Conservation (phyloP, 2,329 filamentous ascomycete species). For the Truncatella angustata region DNA sequence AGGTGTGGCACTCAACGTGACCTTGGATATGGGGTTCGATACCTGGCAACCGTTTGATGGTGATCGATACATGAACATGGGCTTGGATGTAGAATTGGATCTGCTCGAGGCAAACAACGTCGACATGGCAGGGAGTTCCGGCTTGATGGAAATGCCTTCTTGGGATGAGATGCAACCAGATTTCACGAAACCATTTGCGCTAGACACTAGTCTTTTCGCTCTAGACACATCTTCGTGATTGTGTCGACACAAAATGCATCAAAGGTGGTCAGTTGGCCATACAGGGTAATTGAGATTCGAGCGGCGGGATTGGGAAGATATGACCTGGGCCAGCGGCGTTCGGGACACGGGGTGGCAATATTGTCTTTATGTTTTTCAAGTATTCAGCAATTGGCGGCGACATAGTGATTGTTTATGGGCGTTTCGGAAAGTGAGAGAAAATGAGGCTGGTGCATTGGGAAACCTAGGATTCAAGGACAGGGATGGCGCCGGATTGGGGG, state of each 20-base stretch:
- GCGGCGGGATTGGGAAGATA: no score
- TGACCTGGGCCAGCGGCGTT: no score
- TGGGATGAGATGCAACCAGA: slow-evolving; percentile 52
- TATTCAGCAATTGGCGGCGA: no score
- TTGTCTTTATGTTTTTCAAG: no score
- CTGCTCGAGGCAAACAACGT: slow-evolving; percentile 17
- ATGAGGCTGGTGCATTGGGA: no score
- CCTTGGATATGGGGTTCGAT: slow-evolving; percentile 34
- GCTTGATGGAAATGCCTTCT: slow-evolving; percentile 24
- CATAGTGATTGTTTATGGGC: no score
- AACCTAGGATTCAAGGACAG: no score
- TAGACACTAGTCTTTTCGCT: slow-evolving; percentile 46
- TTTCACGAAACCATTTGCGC: slow-evolving; percentile 51
- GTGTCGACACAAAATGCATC: neutral
- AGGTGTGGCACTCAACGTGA: slow-evolving; percentile 49
- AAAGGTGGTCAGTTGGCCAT: neutral
- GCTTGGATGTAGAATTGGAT: slow-evolving; percentile 31
- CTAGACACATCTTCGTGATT: slow-evolving; percentile 29
- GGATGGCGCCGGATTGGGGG: no score
- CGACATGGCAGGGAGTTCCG: slow-evolving; percentile 22
- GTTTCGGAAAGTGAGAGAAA: no score
- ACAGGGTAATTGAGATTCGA: neutral
- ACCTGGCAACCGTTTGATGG: slow-evolving; percentile 50
- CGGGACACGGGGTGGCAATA: no score
- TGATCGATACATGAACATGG: slow-evolving; percentile 43